These are phyloP conservation scores for Vitis hybrid DNA, from an alignment of 177 flowering plant genomes.

Conservation along the genomic window DNA sequence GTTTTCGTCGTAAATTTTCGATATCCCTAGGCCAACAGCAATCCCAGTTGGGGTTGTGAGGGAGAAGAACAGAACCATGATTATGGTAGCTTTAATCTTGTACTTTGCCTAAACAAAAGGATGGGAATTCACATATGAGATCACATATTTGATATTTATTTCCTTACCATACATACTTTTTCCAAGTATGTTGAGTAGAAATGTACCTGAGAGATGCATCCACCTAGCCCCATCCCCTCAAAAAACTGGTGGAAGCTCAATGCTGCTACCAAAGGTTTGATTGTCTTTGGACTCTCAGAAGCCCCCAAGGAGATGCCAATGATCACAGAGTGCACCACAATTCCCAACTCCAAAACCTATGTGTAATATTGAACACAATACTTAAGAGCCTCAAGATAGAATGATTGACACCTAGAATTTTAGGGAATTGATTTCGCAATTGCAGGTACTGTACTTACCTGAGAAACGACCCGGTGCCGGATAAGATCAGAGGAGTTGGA, in stretches of 20 bases:
- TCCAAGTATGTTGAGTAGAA: no score
- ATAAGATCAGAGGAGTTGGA: constrained; percentile 13
- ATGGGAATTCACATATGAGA: background rate
- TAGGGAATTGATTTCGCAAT: no score
- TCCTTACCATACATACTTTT: no score
- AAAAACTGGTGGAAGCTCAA: constrained; percentile 33
- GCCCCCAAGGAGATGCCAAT: constrained; percentile 35
- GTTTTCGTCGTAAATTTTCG: constrained; percentile 18
- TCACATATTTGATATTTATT: no score
- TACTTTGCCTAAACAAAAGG: constrained; percentile 19
- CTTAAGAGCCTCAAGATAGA: no score
- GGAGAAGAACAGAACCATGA: constrained; percentile 23
- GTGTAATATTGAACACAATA: no score
- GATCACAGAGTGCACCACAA: constrained; percentile 31
- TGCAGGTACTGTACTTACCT: constrained; percentile 17
- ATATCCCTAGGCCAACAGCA: constrained; percentile 20
- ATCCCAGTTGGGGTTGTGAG: constrained; percentile 27
- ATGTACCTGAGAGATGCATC: constrained; percentile 27
- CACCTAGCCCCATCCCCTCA: constrained; percentile 36
- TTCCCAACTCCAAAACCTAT: constrained; percentile 33
- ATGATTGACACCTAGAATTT: no score
- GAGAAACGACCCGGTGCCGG: constrained; percentile 33
- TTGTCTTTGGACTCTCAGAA: constrained; percentile 23
- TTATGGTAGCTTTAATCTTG: constrained; percentile 4
- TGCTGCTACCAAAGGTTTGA: constrained; percentile 27